These are phyloP conservation scores for Alectoria sarmentosa DNA, from an alignment of 495 filamentous ascomycete species.

Conservation along the genomic window DNA sequence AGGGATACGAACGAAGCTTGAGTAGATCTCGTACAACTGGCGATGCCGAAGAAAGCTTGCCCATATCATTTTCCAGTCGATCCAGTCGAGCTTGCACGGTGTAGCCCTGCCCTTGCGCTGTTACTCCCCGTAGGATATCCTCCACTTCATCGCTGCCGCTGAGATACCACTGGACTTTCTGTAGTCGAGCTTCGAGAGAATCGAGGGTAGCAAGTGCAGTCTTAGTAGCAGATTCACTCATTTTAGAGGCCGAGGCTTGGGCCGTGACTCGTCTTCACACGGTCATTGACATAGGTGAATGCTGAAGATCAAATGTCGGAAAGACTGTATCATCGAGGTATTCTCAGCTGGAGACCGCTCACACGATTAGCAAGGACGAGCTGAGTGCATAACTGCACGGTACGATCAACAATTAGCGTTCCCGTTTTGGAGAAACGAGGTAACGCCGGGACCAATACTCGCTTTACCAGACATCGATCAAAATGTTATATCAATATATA, in stretches of 20 bases:
- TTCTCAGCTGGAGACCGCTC: no score
- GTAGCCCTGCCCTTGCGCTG: slow-evolving; percentile 38
- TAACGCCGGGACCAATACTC: no score
- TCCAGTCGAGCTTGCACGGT: slow-evolving; percentile 50
- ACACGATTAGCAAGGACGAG: no score
- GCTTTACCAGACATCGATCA: no score
- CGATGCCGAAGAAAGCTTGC: slow-evolving; percentile 40
- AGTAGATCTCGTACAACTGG: slow-evolving; percentile 47
- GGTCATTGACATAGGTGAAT: neutral
- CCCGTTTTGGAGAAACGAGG: neutral
- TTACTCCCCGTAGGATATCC: slow-evolving; percentile 38
- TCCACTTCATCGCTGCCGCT: slow-evolving; percentile 46
- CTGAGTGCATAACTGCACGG: no score
- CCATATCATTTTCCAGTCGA: slow-evolving; percentile 55
- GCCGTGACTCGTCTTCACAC: neutral
- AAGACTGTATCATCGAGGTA: no score
- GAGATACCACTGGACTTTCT: slow-evolving; percentile 66
- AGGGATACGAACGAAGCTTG: slow-evolving; percentile 32
- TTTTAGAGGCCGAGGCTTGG: neutral
- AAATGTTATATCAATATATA: no score
- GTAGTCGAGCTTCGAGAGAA: slow-evolving; percentile 68
- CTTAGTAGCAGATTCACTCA: neutral
- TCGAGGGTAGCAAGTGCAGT: slow-evolving; percentile 55
- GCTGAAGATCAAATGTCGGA: neutral
- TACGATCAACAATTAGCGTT: neutral